Percentiles rank a stretch among this genome's conserved stretches.
phyloP scores from a whole-genome alignment of 2,329 filamentous ascomycete genomes.

The Aspergillus sp. region DNA sequence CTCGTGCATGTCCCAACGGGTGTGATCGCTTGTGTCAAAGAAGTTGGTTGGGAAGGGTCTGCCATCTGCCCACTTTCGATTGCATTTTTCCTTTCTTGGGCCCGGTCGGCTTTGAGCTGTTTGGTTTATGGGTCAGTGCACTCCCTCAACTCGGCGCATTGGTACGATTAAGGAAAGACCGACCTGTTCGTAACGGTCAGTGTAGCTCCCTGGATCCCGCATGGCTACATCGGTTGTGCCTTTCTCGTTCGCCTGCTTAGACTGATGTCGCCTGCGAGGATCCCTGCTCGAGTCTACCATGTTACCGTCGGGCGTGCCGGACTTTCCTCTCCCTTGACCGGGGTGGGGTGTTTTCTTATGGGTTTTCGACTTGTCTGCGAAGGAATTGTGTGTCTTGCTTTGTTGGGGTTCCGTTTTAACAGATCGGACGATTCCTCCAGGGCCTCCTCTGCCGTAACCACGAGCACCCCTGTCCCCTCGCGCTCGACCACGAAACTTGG shows the following conservation, averaged over 20 bases:
- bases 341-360: slow-evolving; percentile 22
- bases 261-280: slow-evolving; percentile 12
- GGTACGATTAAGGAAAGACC: slow-evolving; percentile 10
- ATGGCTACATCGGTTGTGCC: background rate
- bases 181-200: slow-evolving; percentile 40
- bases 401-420: slow-evolving; percentile 18
- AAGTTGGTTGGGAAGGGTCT: slow-evolving; percentile 61
- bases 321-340: slow-evolving; percentile 16
- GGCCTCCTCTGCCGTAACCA: slow-evolving; percentile 20
- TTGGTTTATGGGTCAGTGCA: background rate
- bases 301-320: slow-evolving; percentile 13
- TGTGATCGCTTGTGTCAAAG: slow-evolving; percentile 60
- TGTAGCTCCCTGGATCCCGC: slow-evolving; percentile 20
- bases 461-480: slow-evolving; percentile 18
- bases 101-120: slow-evolving; percentile 52
- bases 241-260: slow-evolving; percentile 10
- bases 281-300: slow-evolving; percentile 16
- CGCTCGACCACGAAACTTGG: slow-evolving; percentile 22
- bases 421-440: slow-evolving; percentile 19
- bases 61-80: slow-evolving; percentile 56
- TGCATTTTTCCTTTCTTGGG: slow-evolving; percentile 50
- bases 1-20: slow-evolving; percentile 61
- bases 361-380: slow-evolving; percentile 14
- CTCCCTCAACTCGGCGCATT: background rate
- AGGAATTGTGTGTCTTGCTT: slow-evolving; percentile 13